These are phyloP conservation scores for Fragaria vesca DNA, from an alignment of 306 rosid genomes.

Conservation along the genomic window DNA sequence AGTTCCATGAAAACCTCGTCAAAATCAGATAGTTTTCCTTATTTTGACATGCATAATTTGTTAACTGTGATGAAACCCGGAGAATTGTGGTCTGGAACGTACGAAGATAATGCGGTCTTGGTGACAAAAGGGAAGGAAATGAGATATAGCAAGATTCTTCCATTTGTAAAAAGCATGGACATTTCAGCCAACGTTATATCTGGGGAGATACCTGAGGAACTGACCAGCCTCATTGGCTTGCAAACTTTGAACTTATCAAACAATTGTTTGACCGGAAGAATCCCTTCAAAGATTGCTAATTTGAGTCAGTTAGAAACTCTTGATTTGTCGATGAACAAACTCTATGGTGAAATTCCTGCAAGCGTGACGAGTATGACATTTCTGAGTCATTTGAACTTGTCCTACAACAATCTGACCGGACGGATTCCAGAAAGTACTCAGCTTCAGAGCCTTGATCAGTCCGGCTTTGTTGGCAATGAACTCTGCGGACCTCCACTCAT, in stretches of 20 bases:
- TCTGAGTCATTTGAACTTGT: conserved; percentile 8
- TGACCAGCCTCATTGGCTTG: conserved; percentile 9
- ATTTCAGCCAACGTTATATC: conserved; percentile 3
- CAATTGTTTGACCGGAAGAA: conserved; percentile 1
- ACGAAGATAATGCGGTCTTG: neutral
- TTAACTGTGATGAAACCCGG: too few species aligned
- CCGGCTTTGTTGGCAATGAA: neutral
- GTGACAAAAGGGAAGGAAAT: neutral
- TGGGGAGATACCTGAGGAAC: conserved; percentile 7
- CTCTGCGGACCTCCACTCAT: neutral
- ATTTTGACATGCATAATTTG: too few species aligned
- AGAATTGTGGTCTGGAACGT: too few species aligned
- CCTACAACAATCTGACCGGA: conserved; percentile 5
- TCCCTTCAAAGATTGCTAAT: conserved; percentile 2
- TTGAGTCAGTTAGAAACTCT: neutral
- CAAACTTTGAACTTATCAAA: conserved; percentile 8
- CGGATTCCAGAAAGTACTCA: conserved; percentile 5
- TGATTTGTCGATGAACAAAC: conserved; percentile 4
- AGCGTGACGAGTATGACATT: neutral
- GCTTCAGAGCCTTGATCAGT: neutral
- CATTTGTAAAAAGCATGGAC: conserved; percentile 4
- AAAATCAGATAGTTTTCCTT: neutral
- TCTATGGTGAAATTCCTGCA: conserved; percentile 15
- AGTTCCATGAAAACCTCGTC: neutral
- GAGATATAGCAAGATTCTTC: neutral